Base-by-base conservation (phyloP, 805 yeast species). In the Candida rishiriensis region DNA sequence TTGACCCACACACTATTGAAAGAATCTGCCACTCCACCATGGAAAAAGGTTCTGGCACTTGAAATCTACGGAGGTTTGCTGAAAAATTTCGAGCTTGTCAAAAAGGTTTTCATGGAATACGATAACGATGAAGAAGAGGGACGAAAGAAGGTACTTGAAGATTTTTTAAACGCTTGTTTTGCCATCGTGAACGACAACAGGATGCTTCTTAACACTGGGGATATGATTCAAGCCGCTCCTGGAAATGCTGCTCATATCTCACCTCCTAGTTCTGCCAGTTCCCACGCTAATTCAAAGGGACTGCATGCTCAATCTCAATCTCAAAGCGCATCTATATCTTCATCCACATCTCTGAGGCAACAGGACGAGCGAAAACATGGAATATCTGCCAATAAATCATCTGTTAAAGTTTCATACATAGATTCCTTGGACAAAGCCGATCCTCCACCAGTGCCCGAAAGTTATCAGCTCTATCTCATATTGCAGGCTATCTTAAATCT, bases 351-450 rank as follows among this genome's bases (percentile, higher is more conserved):
- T 3, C 11, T 48, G 3, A 46, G 43, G 11, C 47, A 50, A 15
- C 41, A 36, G 14, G 53, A 53, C 12, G 49, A 48, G 13, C 35
- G 18, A 10, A 43, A 38, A 15, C 36, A 31, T 12, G 58, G 69
- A 0, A 63, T 82, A 28, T 71, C 81, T 0, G 58, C 62, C 13
- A 62, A 67, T 3, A 60, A 60, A 10, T 75, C 86, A 0, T 57
- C 69, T 2, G 63, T 75, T 38, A 77, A 79, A 51, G 70, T 82
- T 0, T 66, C 80, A 12, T 74, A 80, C 44, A 69, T 90, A 29
- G 97, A 91, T 44, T 76, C 83, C 42, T 70, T 93, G 18, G 98
- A 91, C 58, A 89, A 89, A 55, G 53, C 68, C 0, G 95, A 86
- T 26, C 82, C 96, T 0, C 97, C 97, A 0, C 56, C 69, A 1